Evolutionary conservation across 2,329 filamentous ascomycete species (phyloP).

Genomic region (Lachnellula suecica): DNA sequence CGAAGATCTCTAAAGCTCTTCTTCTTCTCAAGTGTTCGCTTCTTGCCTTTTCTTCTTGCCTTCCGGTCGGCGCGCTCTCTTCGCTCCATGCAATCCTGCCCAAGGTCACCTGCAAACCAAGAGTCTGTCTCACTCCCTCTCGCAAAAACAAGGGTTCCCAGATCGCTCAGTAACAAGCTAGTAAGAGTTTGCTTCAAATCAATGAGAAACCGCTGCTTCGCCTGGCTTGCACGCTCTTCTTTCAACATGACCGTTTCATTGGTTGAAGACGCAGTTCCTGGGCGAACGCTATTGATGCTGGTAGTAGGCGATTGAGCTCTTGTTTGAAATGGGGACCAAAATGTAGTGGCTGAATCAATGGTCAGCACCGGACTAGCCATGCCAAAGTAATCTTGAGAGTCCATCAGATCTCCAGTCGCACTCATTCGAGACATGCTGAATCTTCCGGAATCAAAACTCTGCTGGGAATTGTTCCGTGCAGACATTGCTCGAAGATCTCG

Average conservation of each 20-base stretch:
- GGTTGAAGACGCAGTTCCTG: slow-evolving; percentile 65
- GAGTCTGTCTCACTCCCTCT: slow-evolving; percentile 87
- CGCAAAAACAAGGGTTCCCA: slow-evolving; percentile 80
- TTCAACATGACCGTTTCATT: slow-evolving; percentile 64
- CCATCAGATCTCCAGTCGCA: slow-evolving; percentile 62
- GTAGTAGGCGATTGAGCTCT: slow-evolving; percentile 61
- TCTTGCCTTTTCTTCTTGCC: slow-evolving; percentile 45
- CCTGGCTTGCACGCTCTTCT: slow-evolving; percentile 55
- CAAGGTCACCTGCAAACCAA: slow-evolving; percentile 71
- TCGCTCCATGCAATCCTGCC: slow-evolving; percentile 64
- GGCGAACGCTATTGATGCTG: slow-evolving; percentile 60
- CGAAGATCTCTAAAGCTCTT: slow-evolving; percentile 68
- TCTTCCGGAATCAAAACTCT: slow-evolving; percentile 68
- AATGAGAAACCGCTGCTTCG: slow-evolving; percentile 75
- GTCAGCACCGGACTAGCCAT: slow-evolving; percentile 66
- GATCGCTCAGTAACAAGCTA: slow-evolving; percentile 82
- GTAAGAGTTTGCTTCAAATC: slow-evolving; percentile 78
- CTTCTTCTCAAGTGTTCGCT: slow-evolving; percentile 58
- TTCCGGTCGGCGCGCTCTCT: slow-evolving; percentile 45
- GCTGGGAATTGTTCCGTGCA: slow-evolving; percentile 63
- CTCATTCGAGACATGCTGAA: slow-evolving; percentile 58
- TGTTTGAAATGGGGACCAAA: slow-evolving; percentile 84
- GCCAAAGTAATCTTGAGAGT: slow-evolving; percentile 71
- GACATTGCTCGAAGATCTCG: slow-evolving; percentile 59
- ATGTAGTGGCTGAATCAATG: slow-evolving; percentile 75